Evolutionary conservation across 2,329 filamentous ascomycete genomes (phyloP).

Genomic region (Aciculosporium take): DNA sequence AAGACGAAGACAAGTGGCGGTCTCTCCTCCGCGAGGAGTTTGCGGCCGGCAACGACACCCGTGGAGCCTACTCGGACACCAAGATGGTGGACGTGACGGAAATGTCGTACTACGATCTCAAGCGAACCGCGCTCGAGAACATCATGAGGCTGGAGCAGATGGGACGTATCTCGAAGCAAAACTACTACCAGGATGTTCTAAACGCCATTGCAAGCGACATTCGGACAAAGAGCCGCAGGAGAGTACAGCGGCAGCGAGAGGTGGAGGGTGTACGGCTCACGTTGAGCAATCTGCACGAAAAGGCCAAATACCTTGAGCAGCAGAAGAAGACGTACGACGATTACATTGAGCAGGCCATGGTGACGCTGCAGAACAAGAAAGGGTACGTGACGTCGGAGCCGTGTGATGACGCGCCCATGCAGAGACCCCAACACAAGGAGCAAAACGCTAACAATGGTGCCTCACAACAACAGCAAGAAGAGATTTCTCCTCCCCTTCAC

Average conservation of each 20-base stretch:
- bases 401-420: too few relatives aligned
- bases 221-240: constrained; percentile 84
- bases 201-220: constrained; percentile 96
- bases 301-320: constrained; percentile 83
- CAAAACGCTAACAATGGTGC: background rate
- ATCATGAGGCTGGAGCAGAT: constrained; percentile 77
- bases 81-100: constrained; percentile 81
- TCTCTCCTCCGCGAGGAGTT: constrained; percentile 72
- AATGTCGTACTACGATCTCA: constrained; percentile 83
- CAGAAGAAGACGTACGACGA: constrained; percentile 97
- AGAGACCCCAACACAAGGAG: too few relatives aligned
- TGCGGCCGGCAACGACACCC: constrained; percentile 46
- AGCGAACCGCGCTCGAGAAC: constrained; percentile 85
- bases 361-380: constrained; percentile 92
- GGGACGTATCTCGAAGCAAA: constrained; percentile 76
- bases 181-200: constrained; percentile 93
- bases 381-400: constrained; percentile 54
- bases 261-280: constrained; percentile 71
- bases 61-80: constrained; percentile 77
- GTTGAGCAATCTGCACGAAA: constrained; percentile 61
- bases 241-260: constrained; percentile 83
- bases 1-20: constrained; percentile 85
- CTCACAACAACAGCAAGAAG: constrained; percentile 64
- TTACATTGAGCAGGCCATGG: constrained; percentile 97
- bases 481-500: constrained; percentile 91